Conservation (phyloP, 495 filamentous ascomycete genomes). For the Tuber calosporum region DNA sequence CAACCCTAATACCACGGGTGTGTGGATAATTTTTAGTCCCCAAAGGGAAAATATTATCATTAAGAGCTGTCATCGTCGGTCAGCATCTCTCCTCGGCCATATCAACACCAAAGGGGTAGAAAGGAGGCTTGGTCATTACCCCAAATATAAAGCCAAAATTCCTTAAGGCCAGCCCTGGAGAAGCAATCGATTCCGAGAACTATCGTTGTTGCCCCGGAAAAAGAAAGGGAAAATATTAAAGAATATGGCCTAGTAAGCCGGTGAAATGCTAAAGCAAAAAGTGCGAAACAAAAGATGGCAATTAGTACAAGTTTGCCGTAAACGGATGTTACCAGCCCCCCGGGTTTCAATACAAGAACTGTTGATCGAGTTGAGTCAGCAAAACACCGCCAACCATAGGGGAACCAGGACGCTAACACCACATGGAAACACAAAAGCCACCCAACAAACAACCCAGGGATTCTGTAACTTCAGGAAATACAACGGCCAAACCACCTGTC, state of each 20-base stretch:
- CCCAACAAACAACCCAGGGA: slow-evolving; percentile 79
- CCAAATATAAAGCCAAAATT: slow-evolving; percentile 97
- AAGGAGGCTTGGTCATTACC: slow-evolving; percentile 46
- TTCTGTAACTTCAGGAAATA: slow-evolving; percentile 83
- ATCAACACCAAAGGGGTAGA: not conserved
- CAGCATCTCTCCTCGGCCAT: not conserved
- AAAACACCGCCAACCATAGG: slow-evolving; percentile 20
- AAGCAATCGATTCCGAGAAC: slow-evolving; percentile 88
- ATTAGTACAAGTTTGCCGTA: slow-evolving; percentile 68
- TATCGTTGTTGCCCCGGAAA: slow-evolving; percentile 69
- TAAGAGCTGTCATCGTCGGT: slow-evolving; percentile 52
- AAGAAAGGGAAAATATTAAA: slow-evolving; percentile 66
- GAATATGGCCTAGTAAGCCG: slow-evolving; percentile 69
- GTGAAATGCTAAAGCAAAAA: slow-evolving; percentile 69
- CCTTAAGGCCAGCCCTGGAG: slow-evolving; percentile 78
- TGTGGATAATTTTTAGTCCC: slow-evolving; percentile 71
- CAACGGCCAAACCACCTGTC: slow-evolving; percentile 65
- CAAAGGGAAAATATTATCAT: slow-evolving; percentile 70
- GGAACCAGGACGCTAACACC: slow-evolving; percentile 45
- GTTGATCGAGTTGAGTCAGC: slow-evolving; percentile 11
- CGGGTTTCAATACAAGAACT: slow-evolving; percentile 66
- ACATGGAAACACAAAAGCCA: slow-evolving; percentile 85
- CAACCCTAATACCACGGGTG: slow-evolving; percentile 77
- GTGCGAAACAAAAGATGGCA: slow-evolving; percentile 57
- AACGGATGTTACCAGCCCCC: slow-evolving; percentile 60